Evolutionary conservation across 179 eudicot genomes (phyloP).

Genomic region (Beta lomatogona): DNA sequence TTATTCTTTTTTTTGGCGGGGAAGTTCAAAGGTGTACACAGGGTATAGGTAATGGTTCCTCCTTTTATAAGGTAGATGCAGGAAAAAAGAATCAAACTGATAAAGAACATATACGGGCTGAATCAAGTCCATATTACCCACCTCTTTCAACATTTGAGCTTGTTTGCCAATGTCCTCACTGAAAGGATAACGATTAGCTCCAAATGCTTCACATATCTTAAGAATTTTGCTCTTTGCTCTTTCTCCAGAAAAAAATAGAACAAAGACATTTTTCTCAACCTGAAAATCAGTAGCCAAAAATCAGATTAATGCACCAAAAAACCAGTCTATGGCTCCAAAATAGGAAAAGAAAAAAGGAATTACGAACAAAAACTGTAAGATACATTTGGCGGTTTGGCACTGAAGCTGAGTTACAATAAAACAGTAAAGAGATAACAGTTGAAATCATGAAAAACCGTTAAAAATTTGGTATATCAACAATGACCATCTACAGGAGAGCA

Average conservation of each 20-base stretch:
- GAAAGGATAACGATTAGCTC: constrained; percentile 81
- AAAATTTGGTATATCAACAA: background rate
- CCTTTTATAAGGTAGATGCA: background rate
- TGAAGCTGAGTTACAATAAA: background rate
- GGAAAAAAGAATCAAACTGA: background rate
- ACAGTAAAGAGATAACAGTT: background rate
- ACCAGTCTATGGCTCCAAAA: background rate
- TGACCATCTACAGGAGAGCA: background rate
- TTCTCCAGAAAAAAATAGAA: constrained; percentile 78
- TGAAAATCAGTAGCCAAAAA: constrained; percentile 29
- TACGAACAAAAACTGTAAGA: background rate
- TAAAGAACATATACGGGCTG: background rate
- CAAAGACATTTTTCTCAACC: constrained; percentile 88
- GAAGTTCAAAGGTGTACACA: background rate
- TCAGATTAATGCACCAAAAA: constrained; percentile 12
- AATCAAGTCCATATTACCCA: constrained; percentile 24
- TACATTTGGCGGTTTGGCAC: background rate
- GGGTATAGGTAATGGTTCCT: background rate
- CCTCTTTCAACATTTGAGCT: constrained; percentile 77
- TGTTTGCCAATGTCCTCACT: constrained; percentile 66
- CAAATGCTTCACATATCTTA: constrained; percentile 84
- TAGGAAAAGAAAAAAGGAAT: background rate
- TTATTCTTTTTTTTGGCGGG: background rate
- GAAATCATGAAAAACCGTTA: too few species aligned
- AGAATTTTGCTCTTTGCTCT: constrained; percentile 66